A percentile compares a stretch with the other conserved stretches of the same genome.
phyloP scores from a whole-genome alignment of 2,329 filamentous ascomycete genomes.

The Fusarium sp. region DNA sequence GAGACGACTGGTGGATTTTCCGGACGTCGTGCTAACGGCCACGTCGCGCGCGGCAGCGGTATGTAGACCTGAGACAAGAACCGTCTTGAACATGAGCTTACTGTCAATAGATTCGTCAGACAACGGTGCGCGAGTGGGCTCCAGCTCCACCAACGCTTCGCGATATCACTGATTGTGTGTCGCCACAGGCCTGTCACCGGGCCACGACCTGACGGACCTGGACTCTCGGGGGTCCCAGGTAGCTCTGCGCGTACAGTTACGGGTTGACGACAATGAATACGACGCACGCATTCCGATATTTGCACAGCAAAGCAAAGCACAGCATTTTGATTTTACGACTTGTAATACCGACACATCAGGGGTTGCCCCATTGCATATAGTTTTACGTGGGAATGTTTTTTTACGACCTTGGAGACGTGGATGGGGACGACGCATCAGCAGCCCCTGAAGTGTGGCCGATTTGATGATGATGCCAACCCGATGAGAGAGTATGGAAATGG shows the following conservation, averaged over 20 bases:
- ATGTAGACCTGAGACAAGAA: slow-evolving; percentile 43
- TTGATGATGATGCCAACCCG: slow-evolving; percentile 53
- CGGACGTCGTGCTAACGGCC: slow-evolving; percentile 67
- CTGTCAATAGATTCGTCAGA: slow-evolving; percentile 54
- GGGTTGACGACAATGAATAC: slow-evolving; percentile 41
- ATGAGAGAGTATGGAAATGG: slow-evolving; percentile 52
- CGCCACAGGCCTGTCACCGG: not conserved
- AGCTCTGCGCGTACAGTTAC: slow-evolving; percentile 30
- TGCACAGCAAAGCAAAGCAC: slow-evolving; percentile 21
- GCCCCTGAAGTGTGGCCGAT: slow-evolving; percentile 30
- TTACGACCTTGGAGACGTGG: slow-evolving; percentile 40
- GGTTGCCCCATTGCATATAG: slow-evolving; percentile 43
- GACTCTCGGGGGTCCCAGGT: slow-evolving; percentile 7
- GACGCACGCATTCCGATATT: slow-evolving; percentile 41
- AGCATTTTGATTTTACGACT: slow-evolving; percentile 50
- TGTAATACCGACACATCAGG: slow-evolving; percentile 50
- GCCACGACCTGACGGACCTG: slow-evolving; percentile 17
- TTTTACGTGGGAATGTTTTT: slow-evolving; percentile 45
- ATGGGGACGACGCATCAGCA: slow-evolving; percentile 15
- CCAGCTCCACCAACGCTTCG: slow-evolving; percentile 48
- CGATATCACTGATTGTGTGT: slow-evolving; percentile 49
- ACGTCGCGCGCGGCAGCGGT: slow-evolving; percentile 71
- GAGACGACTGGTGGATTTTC: slow-evolving; percentile 65
- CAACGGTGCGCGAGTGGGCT: slow-evolving; percentile 52
- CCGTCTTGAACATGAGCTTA: slow-evolving; percentile 21